Percentiles rank a stretch among this genome's conserved stretches.
These are phyloP conservation scores for Rhizophagus prolifer DNA, from an alignment of 192 early-diverging fungal species.

Conservation along the genomic window DNA sequence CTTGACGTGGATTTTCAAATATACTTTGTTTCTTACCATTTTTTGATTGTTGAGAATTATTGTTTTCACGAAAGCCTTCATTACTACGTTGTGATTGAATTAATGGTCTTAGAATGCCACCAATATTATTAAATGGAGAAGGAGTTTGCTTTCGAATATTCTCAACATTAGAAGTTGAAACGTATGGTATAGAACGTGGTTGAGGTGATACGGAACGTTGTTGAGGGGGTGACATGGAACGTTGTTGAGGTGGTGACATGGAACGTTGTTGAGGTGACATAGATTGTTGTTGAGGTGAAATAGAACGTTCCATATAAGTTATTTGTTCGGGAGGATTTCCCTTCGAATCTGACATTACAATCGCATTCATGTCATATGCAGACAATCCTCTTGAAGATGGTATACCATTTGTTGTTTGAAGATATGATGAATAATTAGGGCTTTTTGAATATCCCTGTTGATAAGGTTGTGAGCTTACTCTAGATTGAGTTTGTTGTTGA, in stretches of 20 bases:
- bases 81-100: neutral
- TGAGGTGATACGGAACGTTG: neutral
- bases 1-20: conserved; percentile 5
- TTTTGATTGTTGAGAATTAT: neutral
- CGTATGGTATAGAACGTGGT: neutral
- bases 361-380: neutral
- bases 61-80: conserved; percentile 10
- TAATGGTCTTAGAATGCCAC: neutral
- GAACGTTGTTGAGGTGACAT: neutral
- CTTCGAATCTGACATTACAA: neutral
- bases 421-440: neutral
- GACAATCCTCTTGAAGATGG: neutral
- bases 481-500: neutral
- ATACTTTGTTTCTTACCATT: neutral
- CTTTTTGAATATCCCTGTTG: neutral
- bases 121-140: neutral
- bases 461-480: neutral
- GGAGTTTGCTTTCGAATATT: conserved; percentile 5
- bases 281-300: neutral
- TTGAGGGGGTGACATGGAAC: neutral
- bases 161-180: neutral
- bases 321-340: conserved; percentile 2
- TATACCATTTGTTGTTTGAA: no score
- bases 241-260: neutral
- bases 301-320: neutral